Conservation (phyloP, 345 rosid genomes). For the Hibiscus syriacus region DNA sequence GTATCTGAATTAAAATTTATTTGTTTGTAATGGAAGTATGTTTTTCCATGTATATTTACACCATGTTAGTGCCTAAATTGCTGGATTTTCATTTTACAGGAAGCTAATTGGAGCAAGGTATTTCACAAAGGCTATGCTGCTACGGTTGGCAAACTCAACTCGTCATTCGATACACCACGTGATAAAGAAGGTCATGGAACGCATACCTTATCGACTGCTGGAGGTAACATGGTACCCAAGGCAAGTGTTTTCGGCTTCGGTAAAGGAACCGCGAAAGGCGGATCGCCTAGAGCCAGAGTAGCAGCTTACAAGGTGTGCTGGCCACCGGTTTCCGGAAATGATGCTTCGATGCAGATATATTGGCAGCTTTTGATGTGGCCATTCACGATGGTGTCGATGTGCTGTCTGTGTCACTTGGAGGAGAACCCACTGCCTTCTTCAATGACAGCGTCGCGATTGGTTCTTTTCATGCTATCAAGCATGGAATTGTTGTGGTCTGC, state of each 20-base stretch:
- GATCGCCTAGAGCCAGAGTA: slow-evolving; percentile 71
- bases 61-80: background rate
- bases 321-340: slow-evolving; percentile 34
- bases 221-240: slow-evolving; percentile 44
- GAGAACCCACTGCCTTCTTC: slow-evolving; percentile 33
- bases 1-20: background rate
- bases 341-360: slow-evolving; percentile 66
- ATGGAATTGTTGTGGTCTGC: slow-evolving; percentile 51
- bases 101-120: slow-evolving; percentile 63
- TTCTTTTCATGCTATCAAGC: slow-evolving; percentile 66
- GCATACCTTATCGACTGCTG: slow-evolving; percentile 89
- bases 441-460: slow-evolving; percentile 66
- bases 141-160: slow-evolving; percentile 38
- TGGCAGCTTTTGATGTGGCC: slow-evolving; percentile 65
- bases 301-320: slow-evolving; percentile 92
- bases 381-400: slow-evolving; percentile 76
- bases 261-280: slow-evolving; percentile 78
- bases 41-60: background rate
- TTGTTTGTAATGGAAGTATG: background rate
- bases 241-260: slow-evolving; percentile 50
- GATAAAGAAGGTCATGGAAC: slow-evolving; percentile 84
- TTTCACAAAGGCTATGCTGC: slow-evolving; percentile 50
- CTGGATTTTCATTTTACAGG: slow-evolving; percentile 27
- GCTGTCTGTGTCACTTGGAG: slow-evolving; percentile 66
- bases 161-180: slow-evolving; percentile 50